phyloP scores from a whole-genome alignment of 1,139 yeast genomes.

The Kodamaea alishanica region DNA sequence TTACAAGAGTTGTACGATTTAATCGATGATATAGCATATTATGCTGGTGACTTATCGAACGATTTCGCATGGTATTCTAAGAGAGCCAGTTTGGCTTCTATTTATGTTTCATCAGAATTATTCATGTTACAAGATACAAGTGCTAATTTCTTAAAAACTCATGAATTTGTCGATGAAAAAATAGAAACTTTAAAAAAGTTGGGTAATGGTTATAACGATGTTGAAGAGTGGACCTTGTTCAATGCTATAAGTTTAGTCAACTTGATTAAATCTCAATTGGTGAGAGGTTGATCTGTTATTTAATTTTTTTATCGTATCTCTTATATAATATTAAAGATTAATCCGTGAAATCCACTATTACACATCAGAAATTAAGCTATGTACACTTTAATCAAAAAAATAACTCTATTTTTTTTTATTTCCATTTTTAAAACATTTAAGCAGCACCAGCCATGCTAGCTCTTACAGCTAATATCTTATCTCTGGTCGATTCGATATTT shows the following conservation, averaged over 20 bases:
- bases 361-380: neutral
- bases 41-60: constrained; percentile 76
- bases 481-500: constrained; percentile 47
- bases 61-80: constrained; percentile 95
- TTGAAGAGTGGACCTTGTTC: constrained; percentile 74
- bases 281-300: constrained; percentile 48
- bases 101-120: constrained; percentile 71
- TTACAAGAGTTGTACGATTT: constrained; percentile 68
- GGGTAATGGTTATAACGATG: constrained; percentile 58
- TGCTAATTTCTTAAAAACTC: constrained; percentile 50
- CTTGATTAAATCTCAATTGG: constrained; percentile 64
- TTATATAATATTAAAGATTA: neutral
- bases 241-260: constrained; percentile 65
- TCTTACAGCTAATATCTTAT: constrained; percentile 44
- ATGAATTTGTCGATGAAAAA: constrained; percentile 60
- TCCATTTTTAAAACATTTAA: neutral
- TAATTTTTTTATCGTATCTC: neutral
- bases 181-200: constrained; percentile 50
- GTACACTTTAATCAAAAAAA: neutral
- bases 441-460: constrained; percentile 18
- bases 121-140: constrained; percentile 81
- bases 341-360: neutral
- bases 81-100: constrained; percentile 62
- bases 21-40: constrained; percentile 78
- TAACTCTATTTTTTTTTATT: neutral